These are phyloP conservation scores for Botrytis medusae DNA, from an alignment of 2,329 filamentous ascomycete genomes.

Conservation along the genomic window DNA sequence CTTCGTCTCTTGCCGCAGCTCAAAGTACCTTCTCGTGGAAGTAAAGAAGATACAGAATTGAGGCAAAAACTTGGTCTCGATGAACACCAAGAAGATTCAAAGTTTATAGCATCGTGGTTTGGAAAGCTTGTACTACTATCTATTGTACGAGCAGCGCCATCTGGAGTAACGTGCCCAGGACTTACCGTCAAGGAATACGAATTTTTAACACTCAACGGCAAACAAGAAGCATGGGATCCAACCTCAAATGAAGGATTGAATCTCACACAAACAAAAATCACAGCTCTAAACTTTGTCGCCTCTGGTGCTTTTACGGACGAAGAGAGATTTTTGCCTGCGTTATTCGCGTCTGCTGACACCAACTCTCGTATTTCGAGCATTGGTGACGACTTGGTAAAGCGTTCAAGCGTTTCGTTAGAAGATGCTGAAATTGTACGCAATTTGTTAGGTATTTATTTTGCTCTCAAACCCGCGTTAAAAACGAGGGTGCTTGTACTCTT, in stretches of 20 bases:
- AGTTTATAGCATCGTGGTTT: slow-evolving; percentile 72
- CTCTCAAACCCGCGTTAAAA: slow-evolving; percentile 69
- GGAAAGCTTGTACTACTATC: slow-evolving; percentile 72
- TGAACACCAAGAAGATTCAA: slow-evolving; percentile 62
- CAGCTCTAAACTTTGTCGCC: slow-evolving; percentile 69
- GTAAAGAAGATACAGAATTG: slow-evolving; percentile 71
- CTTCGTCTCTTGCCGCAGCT: slow-evolving; percentile 72
- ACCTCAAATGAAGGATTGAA: slow-evolving; percentile 60
- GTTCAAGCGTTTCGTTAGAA: slow-evolving; percentile 73
- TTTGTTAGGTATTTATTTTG: slow-evolving; percentile 73
- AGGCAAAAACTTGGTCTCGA: slow-evolving; percentile 65
- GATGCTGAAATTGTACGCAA: slow-evolving; percentile 59
- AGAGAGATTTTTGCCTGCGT: slow-evolving; percentile 78
- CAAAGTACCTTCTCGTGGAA: slow-evolving; percentile 72
- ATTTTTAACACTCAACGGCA: slow-evolving; percentile 66
- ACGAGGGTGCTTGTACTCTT: slow-evolving; percentile 75
- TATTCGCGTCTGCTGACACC: slow-evolving; percentile 79
- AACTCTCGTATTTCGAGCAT: slow-evolving; percentile 79
- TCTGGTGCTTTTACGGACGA: slow-evolving; percentile 83
- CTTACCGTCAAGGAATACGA: slow-evolving; percentile 64
- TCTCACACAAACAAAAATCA: slow-evolving; percentile 67
- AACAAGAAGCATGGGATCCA: slow-evolving; percentile 68
- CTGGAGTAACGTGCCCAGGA: slow-evolving; percentile 49
- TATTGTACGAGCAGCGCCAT: slow-evolving; percentile 43
- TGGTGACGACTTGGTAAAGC: slow-evolving; percentile 87